Evolutionary conservation across 495 filamentous ascomycete species (phyloP).

Genomic region (Chaetomium fimeti): DNA sequence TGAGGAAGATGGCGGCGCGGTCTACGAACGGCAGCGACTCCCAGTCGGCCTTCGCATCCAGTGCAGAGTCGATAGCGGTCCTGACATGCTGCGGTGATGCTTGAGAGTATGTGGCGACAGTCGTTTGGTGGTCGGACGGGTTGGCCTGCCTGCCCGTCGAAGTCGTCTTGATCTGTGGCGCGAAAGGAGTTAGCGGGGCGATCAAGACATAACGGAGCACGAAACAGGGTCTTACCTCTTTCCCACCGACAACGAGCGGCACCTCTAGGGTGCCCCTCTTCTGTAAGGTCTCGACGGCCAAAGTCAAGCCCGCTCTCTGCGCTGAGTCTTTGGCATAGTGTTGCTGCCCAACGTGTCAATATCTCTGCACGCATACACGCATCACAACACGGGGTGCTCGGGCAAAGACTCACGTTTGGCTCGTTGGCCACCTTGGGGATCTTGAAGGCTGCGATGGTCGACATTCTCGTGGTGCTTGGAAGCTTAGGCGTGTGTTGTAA

Average conservation of each 20-base stretch:
- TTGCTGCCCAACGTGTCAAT: constrained; percentile 56
- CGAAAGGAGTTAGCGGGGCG: not conserved
- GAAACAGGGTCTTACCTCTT: constrained; percentile 53
- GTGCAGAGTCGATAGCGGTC: constrained; percentile 73
- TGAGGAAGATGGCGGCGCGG: constrained; percentile 89
- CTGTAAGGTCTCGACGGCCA: constrained; percentile 63
- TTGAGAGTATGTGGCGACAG: constrained; percentile 74
- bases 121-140: constrained; percentile 68
- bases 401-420: constrained; percentile 69
- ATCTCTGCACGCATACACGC: no score
- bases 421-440: constrained; percentile 86
- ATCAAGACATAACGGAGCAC: not conserved
- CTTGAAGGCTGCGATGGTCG: constrained; percentile 72
- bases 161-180: constrained; percentile 51
- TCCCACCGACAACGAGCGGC: constrained; percentile 75
- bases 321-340: constrained; percentile 79
- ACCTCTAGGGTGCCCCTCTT: constrained; percentile 63
- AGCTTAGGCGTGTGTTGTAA: constrained; percentile 13
- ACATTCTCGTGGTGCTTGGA: constrained; percentile 24
- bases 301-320: constrained; percentile 70
- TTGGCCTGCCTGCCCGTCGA: constrained; percentile 62
- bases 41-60: constrained; percentile 79
- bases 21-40: constrained; percentile 79
- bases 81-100: constrained; percentile 70
- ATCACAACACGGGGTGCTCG: not conserved